Evolutionary conservation across 495 filamentous ascomycete genomes (phyloP), one percentile per base, ranked within the genome.

Genomic region (Trichoderma gamsii): DNA sequence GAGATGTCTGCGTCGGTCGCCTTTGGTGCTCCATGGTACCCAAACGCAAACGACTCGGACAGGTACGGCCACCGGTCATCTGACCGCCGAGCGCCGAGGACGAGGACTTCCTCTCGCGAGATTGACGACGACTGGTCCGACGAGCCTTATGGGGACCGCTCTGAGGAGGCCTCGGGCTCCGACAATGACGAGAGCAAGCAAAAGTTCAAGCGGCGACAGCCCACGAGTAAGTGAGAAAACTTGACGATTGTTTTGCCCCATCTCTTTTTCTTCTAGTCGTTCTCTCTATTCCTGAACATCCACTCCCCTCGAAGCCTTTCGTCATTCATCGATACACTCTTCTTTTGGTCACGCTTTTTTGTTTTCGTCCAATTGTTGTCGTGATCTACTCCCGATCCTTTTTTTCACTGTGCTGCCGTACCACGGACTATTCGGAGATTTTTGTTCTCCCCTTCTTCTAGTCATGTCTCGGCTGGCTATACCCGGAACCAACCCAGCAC

Each of bases 101-200:
- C n/a, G 18, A 56, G 8, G 51, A 21, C 51, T 56, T 25, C n/a
- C 51, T n/a, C 21, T 56, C 8, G 1, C 51, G 51, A 61, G 27
- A 61, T 61, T 61, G 56, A 61, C 25, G 56, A 61, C 27, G 56
- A 61, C 56, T 61, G 56, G 56, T 32, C 25, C 27, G 25, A 61
- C 25, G 11, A 11, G 25, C 56, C 56, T 4, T 15, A 18, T 32
- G 8, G 9, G 6, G n/a, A 23, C 18, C 18, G 18, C 49, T 52
- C 49, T 1, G 49, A 18, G 18, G 21, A 18, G 18, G 49, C 49
- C 18, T 52, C 49, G 3, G 49, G 49, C 1, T 41, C 38, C 16
- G 61, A 64, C 38, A 64, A 32, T 56, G 51, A 56, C 18, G 49
- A 52, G n/a, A 52, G 61, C 13, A 27, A 64, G 61, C 61, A 27